Evolutionary conservation across 805 yeast species (phyloP), one percentile per base, ranked within the genome.

Genomic region (Lachancea sp.): DNA sequence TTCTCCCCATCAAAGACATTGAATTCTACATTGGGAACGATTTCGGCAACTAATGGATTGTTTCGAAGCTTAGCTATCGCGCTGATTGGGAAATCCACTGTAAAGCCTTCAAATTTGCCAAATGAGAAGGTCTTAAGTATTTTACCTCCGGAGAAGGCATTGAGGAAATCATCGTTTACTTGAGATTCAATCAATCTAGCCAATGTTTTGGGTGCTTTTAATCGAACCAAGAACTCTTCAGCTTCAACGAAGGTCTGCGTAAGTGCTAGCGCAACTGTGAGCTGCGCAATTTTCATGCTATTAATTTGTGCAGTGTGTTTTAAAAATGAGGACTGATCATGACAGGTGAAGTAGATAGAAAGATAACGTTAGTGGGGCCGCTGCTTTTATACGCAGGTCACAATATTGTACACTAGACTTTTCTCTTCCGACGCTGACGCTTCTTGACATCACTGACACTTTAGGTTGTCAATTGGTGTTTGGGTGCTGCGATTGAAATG

Each of bases 101-200:
- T 70, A 45, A 87, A 75, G 0, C 83, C 94, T 47, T 74, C 76
- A 54, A 84, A 82, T 17, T 69, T 70, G 1, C 94, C 94, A 52
- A 86, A 77, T 0, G 83, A 70, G 48, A 77, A 77, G 9, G 74
- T 65, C 41, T 71, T 69, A 9, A 69, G 65, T 20, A 84, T 57
- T 29, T 52, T 71, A 59, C 28, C 70, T 65, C 45, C 75, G 57
- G 38, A 72, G 61, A 51, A 76, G 72, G 72, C 63, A 24, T 63
- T 52, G 7, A 60, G 40, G n/a, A 45, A 45, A 16, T 50, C 45
- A 3, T 58, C 48, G 33, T 48, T 62, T 8, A 67, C 55, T 35
- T 74, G 77, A 48, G 70, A 71, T 1, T 64, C 56, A 46, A 75
- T 65, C 26, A 78, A 69, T 20, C 64, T 56, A 13, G 75, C 77